phyloP scores from a whole-genome alignment of 345 rosid species.

The Bruguiera gymnorhiza region DNA sequence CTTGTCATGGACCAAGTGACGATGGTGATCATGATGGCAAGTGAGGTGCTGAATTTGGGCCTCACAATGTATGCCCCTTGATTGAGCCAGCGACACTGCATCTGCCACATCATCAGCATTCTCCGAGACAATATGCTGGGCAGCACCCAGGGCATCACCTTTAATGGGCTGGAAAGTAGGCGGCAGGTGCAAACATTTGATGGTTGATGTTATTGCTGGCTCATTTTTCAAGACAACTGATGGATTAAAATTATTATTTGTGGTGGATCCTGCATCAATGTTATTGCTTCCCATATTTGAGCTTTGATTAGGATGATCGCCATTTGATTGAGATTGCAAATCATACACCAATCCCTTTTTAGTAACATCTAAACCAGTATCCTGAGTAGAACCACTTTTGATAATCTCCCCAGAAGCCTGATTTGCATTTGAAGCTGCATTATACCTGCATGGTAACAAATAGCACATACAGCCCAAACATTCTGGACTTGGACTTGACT shows the following conservation, averaged over 20 bases:
- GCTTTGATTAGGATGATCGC: constrained; percentile 38
- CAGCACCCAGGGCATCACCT: constrained; percentile 17
- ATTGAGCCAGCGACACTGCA: constrained; percentile 21
- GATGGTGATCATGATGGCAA: constrained; percentile 19
- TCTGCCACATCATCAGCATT: constrained; percentile 28
- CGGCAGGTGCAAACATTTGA: constrained; percentile 31
- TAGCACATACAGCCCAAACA: constrained; percentile 4
- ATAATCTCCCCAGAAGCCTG: constrained; percentile 29
- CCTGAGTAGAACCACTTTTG: constrained; percentile 28
- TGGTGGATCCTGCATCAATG: constrained; percentile 48
- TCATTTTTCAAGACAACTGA: constrained; percentile 30
- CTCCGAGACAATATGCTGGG: constrained; percentile 22
- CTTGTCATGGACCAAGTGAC: constrained; percentile 14
- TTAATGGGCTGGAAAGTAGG: constrained; percentile 26
- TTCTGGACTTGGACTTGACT: constrained; percentile 10
- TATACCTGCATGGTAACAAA: constrained; percentile 39
- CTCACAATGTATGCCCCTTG: constrained; percentile 24
- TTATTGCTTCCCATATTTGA: constrained; percentile 45
- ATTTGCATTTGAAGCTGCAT: constrained; percentile 31
- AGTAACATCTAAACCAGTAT: constrained; percentile 19
- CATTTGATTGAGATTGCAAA: constrained; percentile 27
- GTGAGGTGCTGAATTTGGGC: constrained; percentile 20
- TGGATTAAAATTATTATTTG: constrained; percentile 31
- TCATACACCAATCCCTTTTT: constrained; percentile 27
- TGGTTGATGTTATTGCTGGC: constrained; percentile 33